Evolutionary conservation across 345 rosid genomes (phyloP).

Genomic region (Euphorbia tirucalli): DNA sequence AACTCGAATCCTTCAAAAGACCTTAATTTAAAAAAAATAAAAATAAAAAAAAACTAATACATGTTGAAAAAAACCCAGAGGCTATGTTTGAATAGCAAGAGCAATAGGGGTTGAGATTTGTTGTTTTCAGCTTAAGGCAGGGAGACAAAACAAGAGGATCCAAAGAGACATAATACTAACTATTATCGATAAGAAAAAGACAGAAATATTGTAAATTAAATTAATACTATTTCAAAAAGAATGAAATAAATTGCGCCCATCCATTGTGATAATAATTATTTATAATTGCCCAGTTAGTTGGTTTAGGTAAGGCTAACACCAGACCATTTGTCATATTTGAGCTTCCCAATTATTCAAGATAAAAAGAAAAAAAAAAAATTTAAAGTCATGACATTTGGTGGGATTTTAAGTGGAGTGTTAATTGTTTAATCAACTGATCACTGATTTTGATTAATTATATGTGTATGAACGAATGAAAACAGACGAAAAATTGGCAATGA

Average conservation of each 20-base stretch:
- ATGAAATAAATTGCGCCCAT: too few species aligned
- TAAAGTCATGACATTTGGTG: slow-evolving; percentile 11
- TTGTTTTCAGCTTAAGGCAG: slow-evolving; percentile 10
- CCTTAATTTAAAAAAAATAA: too few species aligned
- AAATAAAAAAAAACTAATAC: slow-evolving; percentile 13
- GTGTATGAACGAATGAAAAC: background rate
- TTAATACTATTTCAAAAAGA: slow-evolving; percentile 23
- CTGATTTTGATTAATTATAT: too few species aligned
- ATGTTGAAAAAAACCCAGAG: slow-evolving; percentile 12
- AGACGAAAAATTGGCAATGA: background rate
- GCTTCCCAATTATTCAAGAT: slow-evolving; percentile 11
- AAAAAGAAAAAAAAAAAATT: background rate
- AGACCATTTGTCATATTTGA: slow-evolving; percentile 29
- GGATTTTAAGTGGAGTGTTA: background rate
- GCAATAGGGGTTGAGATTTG: slow-evolving; percentile 9
- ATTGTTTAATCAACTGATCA: too few species aligned
- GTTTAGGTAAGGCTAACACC: slow-evolving; percentile 43
- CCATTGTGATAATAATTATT: background rate
- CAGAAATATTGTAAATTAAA: slow-evolving; percentile 17
- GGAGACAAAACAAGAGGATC: slow-evolving; percentile 33
- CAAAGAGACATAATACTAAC: slow-evolving; percentile 26
- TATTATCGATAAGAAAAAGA: background rate
- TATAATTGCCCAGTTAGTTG: slow-evolving; percentile 28
- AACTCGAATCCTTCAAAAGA: background rate
- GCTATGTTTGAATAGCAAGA: slow-evolving; percentile 1